Evolutionary conservation across 371 early-diverging fungal genomes (phyloP).

Genomic region (Actinomortierella wolfii): DNA sequence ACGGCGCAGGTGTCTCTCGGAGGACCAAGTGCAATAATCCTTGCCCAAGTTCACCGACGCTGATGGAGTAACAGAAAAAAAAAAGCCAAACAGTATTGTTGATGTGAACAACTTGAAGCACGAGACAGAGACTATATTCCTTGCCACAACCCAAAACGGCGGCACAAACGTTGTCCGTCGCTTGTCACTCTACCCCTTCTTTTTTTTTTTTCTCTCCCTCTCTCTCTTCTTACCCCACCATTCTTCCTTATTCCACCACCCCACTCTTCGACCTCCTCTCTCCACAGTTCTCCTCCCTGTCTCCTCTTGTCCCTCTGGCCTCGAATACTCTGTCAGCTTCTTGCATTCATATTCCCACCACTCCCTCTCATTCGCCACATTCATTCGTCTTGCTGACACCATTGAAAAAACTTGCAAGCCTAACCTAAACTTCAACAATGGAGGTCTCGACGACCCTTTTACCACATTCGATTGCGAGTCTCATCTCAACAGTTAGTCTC

Average conservation of each 20-base stretch:
- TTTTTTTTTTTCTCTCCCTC: slow-evolving; percentile 3
- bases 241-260: slow-evolving; percentile 4
- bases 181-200: slow-evolving; percentile 4
- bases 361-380: not conserved
- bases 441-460: slow-evolving; percentile 31
- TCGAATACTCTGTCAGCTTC: not conserved
- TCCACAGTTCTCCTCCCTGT: slow-evolving; percentile 10
- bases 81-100: not conserved
- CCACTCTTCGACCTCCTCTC: slow-evolving; percentile 6
- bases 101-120: not conserved
- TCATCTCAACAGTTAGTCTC: slow-evolving; percentile 43
- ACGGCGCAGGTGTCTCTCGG: not conserved
- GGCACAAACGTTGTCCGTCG: slow-evolving; percentile 7
- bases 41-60: no score
- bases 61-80: not conserved
- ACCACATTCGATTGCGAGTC: slow-evolving; percentile 39
- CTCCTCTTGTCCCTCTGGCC: slow-evolving; percentile 13
- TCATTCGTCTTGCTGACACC: slow-evolving; percentile 8
- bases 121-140: not conserved
- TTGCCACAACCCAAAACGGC: not conserved
- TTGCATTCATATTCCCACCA: no score
- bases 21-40: no score
- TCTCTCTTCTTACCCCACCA: slow-evolving; percentile 9
- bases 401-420: slow-evolving; percentile 11
- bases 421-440: slow-evolving; percentile 10